Evolutionary conservation across 75 land plant species (phyloP).

Genomic region (Gnetum montanum): DNA sequence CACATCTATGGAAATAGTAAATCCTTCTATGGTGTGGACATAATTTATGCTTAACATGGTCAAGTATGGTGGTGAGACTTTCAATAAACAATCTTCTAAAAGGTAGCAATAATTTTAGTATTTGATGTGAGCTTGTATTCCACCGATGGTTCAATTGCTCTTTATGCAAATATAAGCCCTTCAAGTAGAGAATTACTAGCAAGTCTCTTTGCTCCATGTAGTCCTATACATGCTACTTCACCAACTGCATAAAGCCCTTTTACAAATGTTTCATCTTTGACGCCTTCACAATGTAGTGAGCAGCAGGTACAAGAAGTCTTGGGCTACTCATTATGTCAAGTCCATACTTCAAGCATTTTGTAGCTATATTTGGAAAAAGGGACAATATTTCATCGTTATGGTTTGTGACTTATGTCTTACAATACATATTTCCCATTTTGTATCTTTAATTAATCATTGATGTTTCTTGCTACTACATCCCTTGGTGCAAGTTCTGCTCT

Average conservation of each 20-base stretch:
- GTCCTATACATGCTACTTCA: constrained; percentile 97
- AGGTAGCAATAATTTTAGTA: no score
- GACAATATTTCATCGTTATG: constrained; percentile 61
- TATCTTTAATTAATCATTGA: constrained; percentile 90
- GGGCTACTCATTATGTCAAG: constrained; percentile 82
- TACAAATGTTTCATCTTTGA: constrained; percentile 90
- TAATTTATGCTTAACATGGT: no score
- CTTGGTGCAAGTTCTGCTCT: constrained; percentile 96
- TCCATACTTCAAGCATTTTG: constrained; percentile 80
- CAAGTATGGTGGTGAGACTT: no score
- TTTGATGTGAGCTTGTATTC: constrained; percentile 28
- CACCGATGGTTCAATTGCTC: constrained; percentile 96
- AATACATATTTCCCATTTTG: constrained; percentile 86
- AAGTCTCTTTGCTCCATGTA: constrained; percentile 95
- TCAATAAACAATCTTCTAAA: no score
- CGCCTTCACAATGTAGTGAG: constrained; percentile 99
- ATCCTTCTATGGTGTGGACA: no score
- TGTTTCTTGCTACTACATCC: constrained; percentile 94
- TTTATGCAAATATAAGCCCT: constrained; percentile 87
- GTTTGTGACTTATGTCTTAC: constrained; percentile 91
- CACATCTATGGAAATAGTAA: no score
- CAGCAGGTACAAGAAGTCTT: constrained; percentile 98
- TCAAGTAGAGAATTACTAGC: constrained; percentile 99
- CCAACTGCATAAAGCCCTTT: constrained; percentile 93
- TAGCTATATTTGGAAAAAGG: constrained; percentile 96